A percentile compares a stretch with the other conserved stretches of the same genome.
phyloP scores from a whole-genome alignment of 768 basidiomycete genomes.

The Boletus bicolor region DNA sequence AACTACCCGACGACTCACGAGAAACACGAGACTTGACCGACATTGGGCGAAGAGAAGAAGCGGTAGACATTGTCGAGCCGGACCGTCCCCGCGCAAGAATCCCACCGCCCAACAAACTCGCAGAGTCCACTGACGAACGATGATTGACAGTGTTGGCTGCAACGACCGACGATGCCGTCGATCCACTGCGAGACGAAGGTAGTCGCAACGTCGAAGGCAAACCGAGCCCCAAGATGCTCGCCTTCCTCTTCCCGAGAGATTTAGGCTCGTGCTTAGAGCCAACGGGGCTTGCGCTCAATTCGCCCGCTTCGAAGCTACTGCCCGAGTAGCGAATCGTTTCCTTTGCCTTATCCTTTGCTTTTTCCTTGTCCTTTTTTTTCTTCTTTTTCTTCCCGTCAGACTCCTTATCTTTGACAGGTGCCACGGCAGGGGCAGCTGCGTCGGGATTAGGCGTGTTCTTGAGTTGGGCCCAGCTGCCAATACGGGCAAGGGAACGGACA shows the following conservation, averaged over 20 bases:
- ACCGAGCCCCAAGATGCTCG: slow-evolving; percentile 59
- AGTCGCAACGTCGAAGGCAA: slow-evolving; percentile 55
- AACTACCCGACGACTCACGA: slow-evolving; percentile 40
- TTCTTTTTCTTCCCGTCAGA: slow-evolving; percentile 35
- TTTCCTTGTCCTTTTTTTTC: slow-evolving; percentile 39
- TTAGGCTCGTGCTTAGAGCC: slow-evolving; percentile 27
- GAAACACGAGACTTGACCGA: slow-evolving; percentile 42
- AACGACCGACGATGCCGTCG: slow-evolving; percentile 35
- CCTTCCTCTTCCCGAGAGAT: slow-evolving; percentile 53
- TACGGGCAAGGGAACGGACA: slow-evolving; percentile 66
- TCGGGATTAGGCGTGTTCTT: slow-evolving; percentile 37
- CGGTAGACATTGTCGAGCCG: slow-evolving; percentile 39
- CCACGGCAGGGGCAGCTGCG: slow-evolving; percentile 23
- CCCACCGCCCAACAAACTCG: slow-evolving; percentile 27
- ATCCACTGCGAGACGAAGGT: slow-evolving; percentile 35
- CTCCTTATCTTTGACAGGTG: slow-evolving; percentile 29
- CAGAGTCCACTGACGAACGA: slow-evolving; percentile 35
- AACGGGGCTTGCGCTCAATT: slow-evolving; percentile 39
- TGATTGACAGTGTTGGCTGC: neutral
- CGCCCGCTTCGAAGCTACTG: slow-evolving; percentile 69
- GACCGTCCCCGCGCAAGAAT: slow-evolving; percentile 34
- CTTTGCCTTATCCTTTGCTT: slow-evolving; percentile 32
- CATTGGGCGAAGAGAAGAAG: slow-evolving; percentile 47
- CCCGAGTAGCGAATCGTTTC: slow-evolving; percentile 47
- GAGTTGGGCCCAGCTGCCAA: slow-evolving; percentile 70